Conservation (phyloP, 306 rosid species). For the Styphnolobium japonicum region DNA sequence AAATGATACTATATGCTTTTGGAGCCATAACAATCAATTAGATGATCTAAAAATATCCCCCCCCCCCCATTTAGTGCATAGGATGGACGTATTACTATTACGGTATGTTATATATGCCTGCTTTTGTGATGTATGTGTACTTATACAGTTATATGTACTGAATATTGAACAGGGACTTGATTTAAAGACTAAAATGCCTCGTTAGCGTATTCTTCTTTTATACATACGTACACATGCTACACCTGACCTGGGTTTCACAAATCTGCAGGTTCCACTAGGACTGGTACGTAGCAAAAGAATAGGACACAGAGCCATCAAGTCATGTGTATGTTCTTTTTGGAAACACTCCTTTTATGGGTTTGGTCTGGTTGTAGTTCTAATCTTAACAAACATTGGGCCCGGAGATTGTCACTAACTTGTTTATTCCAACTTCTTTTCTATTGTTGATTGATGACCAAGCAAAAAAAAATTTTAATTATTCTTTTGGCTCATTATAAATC, state of each 20-base stretch:
- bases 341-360: conserved; percentile 5
- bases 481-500: neutral
- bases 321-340: conserved; percentile 14
- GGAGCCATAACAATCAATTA: conserved; percentile 26
- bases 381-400: conserved; percentile 20
- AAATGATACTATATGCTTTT: neutral
- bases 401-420: conserved; percentile 6
- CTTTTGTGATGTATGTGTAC: neutral
- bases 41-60: conserved; percentile 19
- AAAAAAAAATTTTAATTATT: neutral
- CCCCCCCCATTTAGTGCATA: neutral
- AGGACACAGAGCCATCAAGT: neutral
- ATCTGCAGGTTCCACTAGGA: neutral
- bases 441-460: neutral
- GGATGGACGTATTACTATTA: neutral
- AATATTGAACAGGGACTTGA: neutral
- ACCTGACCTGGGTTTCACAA: neutral
- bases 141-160: neutral
- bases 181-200: neutral
- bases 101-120: too few species aligned
- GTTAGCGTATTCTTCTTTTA: neutral
- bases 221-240: neutral
- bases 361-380: conserved; percentile 18
- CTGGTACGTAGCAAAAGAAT: neutral
- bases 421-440: neutral